Conservation (phyloP, 805 yeast species). For the Hanseniaspora guilliermondii region DNA sequence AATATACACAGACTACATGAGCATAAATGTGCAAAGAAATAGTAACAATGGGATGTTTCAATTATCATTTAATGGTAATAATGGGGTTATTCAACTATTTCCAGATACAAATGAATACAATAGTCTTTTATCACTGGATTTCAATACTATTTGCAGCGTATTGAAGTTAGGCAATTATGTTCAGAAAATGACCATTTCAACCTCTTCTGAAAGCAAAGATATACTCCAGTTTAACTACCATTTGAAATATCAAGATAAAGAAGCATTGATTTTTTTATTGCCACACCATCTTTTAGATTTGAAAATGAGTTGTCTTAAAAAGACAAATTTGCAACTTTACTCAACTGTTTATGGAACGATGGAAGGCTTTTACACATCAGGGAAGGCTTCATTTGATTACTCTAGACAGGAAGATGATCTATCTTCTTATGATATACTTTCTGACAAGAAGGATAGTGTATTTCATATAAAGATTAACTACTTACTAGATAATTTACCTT, state of each 20-base stretch:
- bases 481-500: conserved; percentile 22
- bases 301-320: conserved; percentile 18
- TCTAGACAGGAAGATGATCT: conserved; percentile 36
- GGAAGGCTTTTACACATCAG: conserved; percentile 33
- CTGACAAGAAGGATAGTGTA: neutral
- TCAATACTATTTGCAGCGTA: neutral
- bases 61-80: neutral
- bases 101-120: neutral
- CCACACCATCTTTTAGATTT: conserved; percentile 52
- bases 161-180: neutral
- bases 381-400: conserved; percentile 34
- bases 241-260: conserved; percentile 23
- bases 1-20: neutral
- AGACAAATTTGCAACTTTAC: conserved; percentile 25
- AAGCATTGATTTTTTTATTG: conserved; percentile 44
- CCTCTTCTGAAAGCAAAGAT: conserved; percentile 27
- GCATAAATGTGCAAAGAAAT: neutral
- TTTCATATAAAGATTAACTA: conserved; percentile 18
- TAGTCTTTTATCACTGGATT: neutral
- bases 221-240: conserved; percentile 31
- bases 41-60: neutral
- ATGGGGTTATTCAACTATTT: neutral
- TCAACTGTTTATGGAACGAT: conserved; percentile 42
- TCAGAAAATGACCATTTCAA: neutral
- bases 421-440: conserved; percentile 20